Evolutionary conservation across 2,329 filamentous ascomycete genomes (phyloP).

Genomic region (Lasiodiplodia sp.): DNA sequence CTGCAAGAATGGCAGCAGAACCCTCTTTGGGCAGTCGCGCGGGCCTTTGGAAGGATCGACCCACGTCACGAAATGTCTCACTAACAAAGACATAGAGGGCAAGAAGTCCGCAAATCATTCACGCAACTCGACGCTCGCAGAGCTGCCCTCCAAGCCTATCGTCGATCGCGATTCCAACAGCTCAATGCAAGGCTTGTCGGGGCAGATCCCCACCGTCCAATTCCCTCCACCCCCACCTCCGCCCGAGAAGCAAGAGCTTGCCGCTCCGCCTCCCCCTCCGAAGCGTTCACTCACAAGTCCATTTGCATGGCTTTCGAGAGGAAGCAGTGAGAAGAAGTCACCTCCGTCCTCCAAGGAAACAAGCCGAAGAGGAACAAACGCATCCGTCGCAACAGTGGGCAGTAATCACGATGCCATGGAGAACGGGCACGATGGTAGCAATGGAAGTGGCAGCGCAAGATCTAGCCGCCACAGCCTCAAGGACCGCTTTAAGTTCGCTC

Average conservation of each 20-base stretch:
- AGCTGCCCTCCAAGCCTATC: slow-evolving; percentile 17
- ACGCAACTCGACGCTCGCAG: slow-evolving; percentile 23
- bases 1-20: slow-evolving; percentile 10
- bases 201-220: slow-evolving; percentile 71
- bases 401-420: slow-evolving; percentile 82
- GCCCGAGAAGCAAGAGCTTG: slow-evolving; percentile 37
- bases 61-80: slow-evolving; percentile 25
- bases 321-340: slow-evolving; percentile 64
- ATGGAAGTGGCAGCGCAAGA: slow-evolving; percentile 38
- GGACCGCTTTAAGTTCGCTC: slow-evolving; percentile 55
- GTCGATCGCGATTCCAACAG: slow-evolving; percentile 27
- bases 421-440: slow-evolving; percentile 39
- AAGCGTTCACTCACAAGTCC: slow-evolving; percentile 81
- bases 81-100: slow-evolving; percentile 26
- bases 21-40: slow-evolving; percentile 15
- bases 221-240: slow-evolving; percentile 49
- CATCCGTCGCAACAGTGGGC: slow-evolving; percentile 77
- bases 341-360: slow-evolving; percentile 59
- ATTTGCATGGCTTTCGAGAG: slow-evolving; percentile 85
- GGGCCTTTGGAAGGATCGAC: slow-evolving; percentile 6
- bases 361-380: slow-evolving; percentile 75
- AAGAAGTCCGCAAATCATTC: slow-evolving; percentile 30
- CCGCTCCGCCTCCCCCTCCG: slow-evolving; percentile 49
- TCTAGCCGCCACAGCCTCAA: slow-evolving; percentile 52
- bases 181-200: slow-evolving; percentile 72